Percentiles rank a stretch among this genome's conserved stretches.
Conservation (phyloP, 2,329 filamentous ascomycete species). For the Fusarium sambucinum region DNA sequence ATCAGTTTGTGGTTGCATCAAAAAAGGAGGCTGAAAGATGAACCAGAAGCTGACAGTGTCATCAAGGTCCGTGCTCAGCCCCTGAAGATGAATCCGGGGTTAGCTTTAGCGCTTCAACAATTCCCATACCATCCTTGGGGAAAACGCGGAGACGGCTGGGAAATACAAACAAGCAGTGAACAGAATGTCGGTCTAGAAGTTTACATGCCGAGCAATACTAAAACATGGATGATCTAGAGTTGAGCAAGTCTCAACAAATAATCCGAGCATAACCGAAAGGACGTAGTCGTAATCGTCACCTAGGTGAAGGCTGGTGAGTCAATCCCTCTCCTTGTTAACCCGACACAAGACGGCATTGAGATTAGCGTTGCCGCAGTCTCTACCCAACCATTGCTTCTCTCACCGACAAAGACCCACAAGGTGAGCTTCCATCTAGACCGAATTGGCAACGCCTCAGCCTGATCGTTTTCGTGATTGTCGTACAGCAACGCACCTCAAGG, state of each 20-base stretch:
- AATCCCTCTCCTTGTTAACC: conserved; percentile 28
- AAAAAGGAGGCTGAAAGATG: background rate
- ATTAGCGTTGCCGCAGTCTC: conserved; percentile 30
- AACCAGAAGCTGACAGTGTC: conserved; percentile 8
- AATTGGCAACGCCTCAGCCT: background rate
- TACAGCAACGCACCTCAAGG: background rate
- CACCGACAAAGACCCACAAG: conserved; percentile 23
- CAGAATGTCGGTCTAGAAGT: conserved; percentile 1
- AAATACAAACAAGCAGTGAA: background rate
- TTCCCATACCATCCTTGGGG: conserved; percentile 22
- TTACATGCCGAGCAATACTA: background rate
- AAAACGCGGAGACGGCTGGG: conserved; percentile 13
- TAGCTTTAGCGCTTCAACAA: conserved; percentile 35
- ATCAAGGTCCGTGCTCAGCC: conserved; percentile 19
- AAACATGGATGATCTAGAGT: background rate
- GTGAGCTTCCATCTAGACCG: conserved; percentile 2
- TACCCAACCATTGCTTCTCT: conserved; percentile 12
- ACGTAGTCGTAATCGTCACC: conserved; percentile 28
- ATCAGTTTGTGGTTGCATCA: background rate
- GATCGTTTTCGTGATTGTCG: conserved; percentile 33
- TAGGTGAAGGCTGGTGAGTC: conserved; percentile 32
- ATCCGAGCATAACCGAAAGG: conserved; percentile 32
- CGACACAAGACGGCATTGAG: conserved; percentile 30
- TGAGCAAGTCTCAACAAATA: conserved; percentile 19
- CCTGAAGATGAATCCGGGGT: conserved; percentile 40